A percentile compares a stretch with the other conserved stretches of the same genome.
phyloP scores from a whole-genome alignment of 768 basidiomycete species.

The Cyclocybe aegerita region DNA sequence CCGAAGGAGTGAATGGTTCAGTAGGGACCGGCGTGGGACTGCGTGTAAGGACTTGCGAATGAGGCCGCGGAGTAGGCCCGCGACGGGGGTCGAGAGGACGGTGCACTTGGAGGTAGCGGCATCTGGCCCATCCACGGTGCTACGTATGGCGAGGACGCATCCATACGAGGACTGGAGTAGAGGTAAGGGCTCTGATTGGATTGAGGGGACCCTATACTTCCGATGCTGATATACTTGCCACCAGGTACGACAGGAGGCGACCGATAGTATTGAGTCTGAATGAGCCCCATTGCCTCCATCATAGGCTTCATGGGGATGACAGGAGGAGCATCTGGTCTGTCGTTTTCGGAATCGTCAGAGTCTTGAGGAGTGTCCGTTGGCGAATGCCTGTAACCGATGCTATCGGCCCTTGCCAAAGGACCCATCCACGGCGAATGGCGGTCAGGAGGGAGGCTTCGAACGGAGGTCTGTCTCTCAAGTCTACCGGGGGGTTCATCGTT shows the following conservation, averaged over 20 bases:
- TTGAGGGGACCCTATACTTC: slow-evolving; percentile 17
- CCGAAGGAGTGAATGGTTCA: slow-evolving; percentile 7
- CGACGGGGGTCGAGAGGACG: slow-evolving; percentile 19
- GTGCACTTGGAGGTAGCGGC: slow-evolving; percentile 12
- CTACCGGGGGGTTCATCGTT: slow-evolving; percentile 15
- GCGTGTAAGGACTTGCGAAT: slow-evolving; percentile 22
- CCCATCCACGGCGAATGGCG: slow-evolving; percentile 42
- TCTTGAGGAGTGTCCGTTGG: slow-evolving; percentile 13
- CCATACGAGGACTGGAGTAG: slow-evolving; percentile 25
- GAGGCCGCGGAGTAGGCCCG: slow-evolving; percentile 14
- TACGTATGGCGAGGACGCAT: slow-evolving; percentile 25
- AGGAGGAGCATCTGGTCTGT: slow-evolving; percentile 28
- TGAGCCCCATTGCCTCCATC: slow-evolving; percentile 27
- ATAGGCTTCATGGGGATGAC: slow-evolving; percentile 33
- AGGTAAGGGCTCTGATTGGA: slow-evolving; percentile 25
- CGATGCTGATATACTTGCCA: slow-evolving; percentile 17
- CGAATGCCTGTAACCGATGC: slow-evolving; percentile 15
- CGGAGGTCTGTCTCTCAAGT: slow-evolving; percentile 31
- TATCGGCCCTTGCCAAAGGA: slow-evolving; percentile 33
- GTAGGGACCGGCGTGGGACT: slow-evolving; percentile 19
- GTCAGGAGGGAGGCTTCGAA: slow-evolving; percentile 22
- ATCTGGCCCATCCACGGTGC: slow-evolving; percentile 29
- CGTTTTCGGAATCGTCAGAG: slow-evolving; percentile 26
- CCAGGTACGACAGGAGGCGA: slow-evolving; percentile 24
- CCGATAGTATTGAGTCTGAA: slow-evolving; percentile 18